Percentiles rank a stretch among this genome's conserved stretches.
phyloP scores from a whole-genome alignment of 495 filamentous ascomycete genomes.

The Bombardia bombarda region DNA sequence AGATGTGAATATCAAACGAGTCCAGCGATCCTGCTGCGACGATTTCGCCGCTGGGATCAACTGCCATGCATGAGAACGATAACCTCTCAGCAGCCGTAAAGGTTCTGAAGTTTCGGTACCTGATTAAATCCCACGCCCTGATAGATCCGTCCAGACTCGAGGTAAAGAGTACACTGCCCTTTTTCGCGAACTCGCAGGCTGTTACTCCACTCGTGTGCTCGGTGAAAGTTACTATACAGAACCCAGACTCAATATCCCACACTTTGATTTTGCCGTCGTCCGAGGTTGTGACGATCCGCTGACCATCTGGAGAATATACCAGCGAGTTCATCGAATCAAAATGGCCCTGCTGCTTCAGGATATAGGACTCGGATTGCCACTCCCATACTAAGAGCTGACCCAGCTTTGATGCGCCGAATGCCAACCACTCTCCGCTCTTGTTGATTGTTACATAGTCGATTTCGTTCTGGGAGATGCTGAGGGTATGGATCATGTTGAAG shows the following conservation, averaged over 20 bases:
- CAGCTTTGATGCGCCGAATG: conserved; percentile 92
- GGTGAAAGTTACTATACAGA: conserved; percentile 96
- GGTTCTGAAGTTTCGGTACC: conserved; percentile 93
- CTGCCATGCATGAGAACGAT: conserved; percentile 86
- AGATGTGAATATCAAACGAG: conserved; percentile 94
- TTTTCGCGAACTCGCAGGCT: conserved; percentile 89
- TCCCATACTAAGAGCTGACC: conserved; percentile 97
- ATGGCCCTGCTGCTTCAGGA: conserved; percentile 95
- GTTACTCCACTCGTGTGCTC: conserved; percentile 94
- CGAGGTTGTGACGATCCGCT: conserved; percentile 82
- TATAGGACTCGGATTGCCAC: conserved; percentile 99
- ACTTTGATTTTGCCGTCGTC: conserved; percentile 98
- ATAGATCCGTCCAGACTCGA: conserved; percentile 89
- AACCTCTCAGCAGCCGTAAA: conserved; percentile 89
- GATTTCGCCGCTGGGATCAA: conserved; percentile 94
- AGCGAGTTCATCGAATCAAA: conserved; percentile 94
- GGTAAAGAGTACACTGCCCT: conserved; percentile 91
- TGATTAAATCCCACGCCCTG: conserved; percentile 90
- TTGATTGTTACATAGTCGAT: conserved; percentile 92
- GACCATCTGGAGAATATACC: conserved; percentile 87
- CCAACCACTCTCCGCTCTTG: conserved; percentile 90
- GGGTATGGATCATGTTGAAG: conserved; percentile 86
- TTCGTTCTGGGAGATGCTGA: conserved; percentile 89
- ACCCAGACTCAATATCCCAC: conserved; percentile 93
- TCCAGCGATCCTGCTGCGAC: conserved; percentile 92